Evolutionary conservation across 163 green algal genomes (phyloP).

Genomic region (Trebouxia gelatinosa): DNA sequence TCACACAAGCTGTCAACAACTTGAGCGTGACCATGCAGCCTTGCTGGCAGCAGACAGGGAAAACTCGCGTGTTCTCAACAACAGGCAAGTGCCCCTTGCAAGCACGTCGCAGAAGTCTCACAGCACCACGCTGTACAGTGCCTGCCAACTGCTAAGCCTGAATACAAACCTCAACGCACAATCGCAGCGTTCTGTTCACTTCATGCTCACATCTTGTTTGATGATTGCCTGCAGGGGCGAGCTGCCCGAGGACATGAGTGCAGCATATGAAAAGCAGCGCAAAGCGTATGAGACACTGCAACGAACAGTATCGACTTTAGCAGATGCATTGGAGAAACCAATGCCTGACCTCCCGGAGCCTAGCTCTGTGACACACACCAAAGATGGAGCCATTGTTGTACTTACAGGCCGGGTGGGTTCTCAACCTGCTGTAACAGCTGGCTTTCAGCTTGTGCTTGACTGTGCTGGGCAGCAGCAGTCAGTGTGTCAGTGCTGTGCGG

Average conservation of each 20-base stretch:
- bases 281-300: constrained; percentile 60
- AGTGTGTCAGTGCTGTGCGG: not conserved
- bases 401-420: constrained; percentile 17
- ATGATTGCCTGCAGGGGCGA: constrained; percentile 56
- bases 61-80: constrained; percentile 61
- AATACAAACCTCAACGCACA: not conserved
- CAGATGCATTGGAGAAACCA: constrained; percentile 52
- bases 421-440: not conserved
- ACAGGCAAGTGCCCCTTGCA: constrained; percentile 23
- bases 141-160: not conserved
- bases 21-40: constrained; percentile 51
- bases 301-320: constrained; percentile 41
- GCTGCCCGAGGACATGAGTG: constrained; percentile 65
- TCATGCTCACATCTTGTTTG: no score
- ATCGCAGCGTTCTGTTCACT: not conserved
- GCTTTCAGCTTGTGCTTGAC: not conserved
- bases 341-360: constrained; percentile 63
- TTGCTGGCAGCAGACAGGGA: constrained; percentile 54
- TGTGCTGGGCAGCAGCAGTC: not conserved
- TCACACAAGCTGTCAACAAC: constrained; percentile 40
- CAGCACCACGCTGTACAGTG: not conserved
- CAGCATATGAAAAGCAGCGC: constrained; percentile 64
- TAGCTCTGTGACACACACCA: constrained; percentile 28
- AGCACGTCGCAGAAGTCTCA: not conserved
- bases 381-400: constrained; percentile 12